Base-by-base conservation (phyloP, 2,329 filamentous ascomycete species). In the Lanzia echinophila region DNA sequence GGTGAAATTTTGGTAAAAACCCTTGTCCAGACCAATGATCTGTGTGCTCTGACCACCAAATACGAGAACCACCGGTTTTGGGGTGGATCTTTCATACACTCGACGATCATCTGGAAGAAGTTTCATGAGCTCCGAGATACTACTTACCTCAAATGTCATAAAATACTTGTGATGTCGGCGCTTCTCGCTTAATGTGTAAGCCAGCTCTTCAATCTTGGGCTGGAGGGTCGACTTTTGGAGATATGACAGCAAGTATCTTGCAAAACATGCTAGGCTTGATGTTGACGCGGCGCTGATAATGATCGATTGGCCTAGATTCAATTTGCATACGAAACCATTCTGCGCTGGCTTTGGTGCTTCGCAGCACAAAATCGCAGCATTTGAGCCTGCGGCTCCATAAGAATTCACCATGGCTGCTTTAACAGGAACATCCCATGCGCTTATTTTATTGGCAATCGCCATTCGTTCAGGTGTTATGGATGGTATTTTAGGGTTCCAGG, bases 401-500 rank as follows among this genome's bases (percentile, higher is more conserved):
- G 51, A 62, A 43, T 62, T 65, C n/a, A 63, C 51, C 6, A 58
- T 44, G 24, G 58, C 60, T 17, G 46, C 31, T 6, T 28, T 15
- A 33, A 46, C 15, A n/a, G 31, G 44, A 10, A 33, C 44, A 32
- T 46, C 32, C 22, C 39, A 43, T 10, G 38, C 38, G n/a, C 47
- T 8, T 58, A 51, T 10, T 57, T 59, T 22, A 48, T 34, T 6
- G 51, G 53, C 8, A 51, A 24, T 43, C 20, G 12, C 32, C 22
- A 17, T 58, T 33, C 60, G 58, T 62, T 47, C 47, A 13, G 59
- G 57, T 13, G 44, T 12, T 33, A 54, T 31, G 8, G 15, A 17
- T 12, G 31, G 31, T 11, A 63, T 56, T 50, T 46, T 53, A 3
- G 68, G 62, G 45, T 75, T 75, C 2, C 67, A 57, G 6, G 55